phyloP scores from a whole-genome alignment of 2,329 filamentous ascomycete species.

The Ophiostoma sp. region DNA sequence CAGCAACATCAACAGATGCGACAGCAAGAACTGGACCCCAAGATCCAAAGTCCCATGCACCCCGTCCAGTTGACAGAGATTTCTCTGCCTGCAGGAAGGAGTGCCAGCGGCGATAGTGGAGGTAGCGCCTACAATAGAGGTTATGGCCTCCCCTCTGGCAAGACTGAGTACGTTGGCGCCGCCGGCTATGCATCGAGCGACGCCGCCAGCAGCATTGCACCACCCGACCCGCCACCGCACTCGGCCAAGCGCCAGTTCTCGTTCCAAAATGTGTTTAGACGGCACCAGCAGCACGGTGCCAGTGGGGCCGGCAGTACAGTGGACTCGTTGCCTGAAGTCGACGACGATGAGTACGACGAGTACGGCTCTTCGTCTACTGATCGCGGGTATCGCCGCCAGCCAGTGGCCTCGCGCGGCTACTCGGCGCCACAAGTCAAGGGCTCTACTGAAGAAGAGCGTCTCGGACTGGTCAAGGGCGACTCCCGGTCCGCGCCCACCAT shows the following conservation, averaged over 20 bases:
- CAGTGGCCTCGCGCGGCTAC: constrained; percentile 39
- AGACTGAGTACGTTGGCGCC: constrained; percentile 52
- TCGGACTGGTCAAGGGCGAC: constrained; percentile 81
- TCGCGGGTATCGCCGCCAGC: constrained; percentile 22
- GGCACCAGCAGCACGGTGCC: constrained; percentile 44
- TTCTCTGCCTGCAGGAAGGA: constrained; percentile 42
- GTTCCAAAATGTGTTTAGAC: constrained; percentile 81
- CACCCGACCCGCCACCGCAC: constrained; percentile 64
- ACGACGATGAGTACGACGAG: constrained; percentile 29
- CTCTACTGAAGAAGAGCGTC: constrained; percentile 76
- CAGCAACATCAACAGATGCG: constrained; percentile 24
- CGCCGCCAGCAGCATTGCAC: constrained; percentile 40
- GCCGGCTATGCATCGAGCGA: constrained; percentile 44
- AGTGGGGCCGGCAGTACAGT: background rate
- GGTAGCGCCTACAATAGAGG: constrained; percentile 45
- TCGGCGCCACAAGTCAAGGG: constrained; percentile 48
- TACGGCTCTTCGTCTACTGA: constrained; percentile 23
- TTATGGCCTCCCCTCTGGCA: constrained; percentile 50
- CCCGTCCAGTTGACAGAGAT: constrained; percentile 66
- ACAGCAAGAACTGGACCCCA: constrained; percentile 32
- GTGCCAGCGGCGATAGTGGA: constrained; percentile 38
- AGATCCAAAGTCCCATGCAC: constrained; percentile 56
- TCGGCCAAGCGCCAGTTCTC: constrained; percentile 77
- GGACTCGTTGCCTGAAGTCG: constrained; percentile 6
- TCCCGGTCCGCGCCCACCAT: constrained; percentile 41